Percentiles rank a stretch among this genome's conserved stretches.
These are phyloP conservation scores for Paramecium bursaria DNA, from an alignment of 73 alveolate species.

Conservation along the genomic window DNA sequence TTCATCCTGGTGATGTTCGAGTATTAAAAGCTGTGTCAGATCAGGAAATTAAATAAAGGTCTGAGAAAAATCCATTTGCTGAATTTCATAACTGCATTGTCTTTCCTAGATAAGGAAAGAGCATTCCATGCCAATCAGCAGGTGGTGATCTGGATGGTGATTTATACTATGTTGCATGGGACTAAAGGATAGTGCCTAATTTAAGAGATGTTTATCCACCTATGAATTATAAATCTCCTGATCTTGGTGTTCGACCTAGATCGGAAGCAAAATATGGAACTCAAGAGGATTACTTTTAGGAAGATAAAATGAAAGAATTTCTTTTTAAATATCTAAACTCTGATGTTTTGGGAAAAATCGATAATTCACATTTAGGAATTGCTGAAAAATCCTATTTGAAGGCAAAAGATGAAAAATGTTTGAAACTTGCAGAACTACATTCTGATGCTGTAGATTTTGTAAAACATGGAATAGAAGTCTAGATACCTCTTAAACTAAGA, in stretches of 20 bases:
- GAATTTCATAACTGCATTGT: slow-evolving; percentile 88
- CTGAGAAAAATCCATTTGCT: slow-evolving; percentile 45
- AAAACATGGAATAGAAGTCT: slow-evolving; percentile 79
- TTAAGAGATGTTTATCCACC: slow-evolving; percentile 68
- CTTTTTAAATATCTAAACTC: slow-evolving; percentile 78
- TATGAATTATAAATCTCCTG: slow-evolving; percentile 72
- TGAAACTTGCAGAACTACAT: slow-evolving; percentile 79
- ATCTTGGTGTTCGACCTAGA: slow-evolving; percentile 29
- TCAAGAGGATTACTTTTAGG: slow-evolving; percentile 66
- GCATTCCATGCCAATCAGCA: slow-evolving; percentile 52
- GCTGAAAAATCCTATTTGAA: slow-evolving; percentile 80
- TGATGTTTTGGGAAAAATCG: slow-evolving; percentile 86
- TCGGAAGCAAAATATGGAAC: slow-evolving; percentile 31
- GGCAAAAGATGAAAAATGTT: slow-evolving; percentile 81
- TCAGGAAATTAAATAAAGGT: slow-evolving; percentile 66
- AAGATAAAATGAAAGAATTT: slow-evolving; percentile 79
- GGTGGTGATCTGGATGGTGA: slow-evolving; percentile 79
- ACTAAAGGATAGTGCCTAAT: slow-evolving; percentile 72
- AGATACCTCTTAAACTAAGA: slow-evolving; percentile 72
- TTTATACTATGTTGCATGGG: slow-evolving; percentile 82
- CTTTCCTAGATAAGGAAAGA: slow-evolving; percentile 84
- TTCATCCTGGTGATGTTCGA: slow-evolving; percentile 98
- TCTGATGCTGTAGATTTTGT: slow-evolving; percentile 91
- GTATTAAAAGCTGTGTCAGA: slow-evolving; percentile 85
- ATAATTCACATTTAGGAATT: slow-evolving; percentile 84